Base-by-base conservation (phyloP, 2,329 filamentous ascomycete species). In the Elsinoe fawcettii region DNA sequence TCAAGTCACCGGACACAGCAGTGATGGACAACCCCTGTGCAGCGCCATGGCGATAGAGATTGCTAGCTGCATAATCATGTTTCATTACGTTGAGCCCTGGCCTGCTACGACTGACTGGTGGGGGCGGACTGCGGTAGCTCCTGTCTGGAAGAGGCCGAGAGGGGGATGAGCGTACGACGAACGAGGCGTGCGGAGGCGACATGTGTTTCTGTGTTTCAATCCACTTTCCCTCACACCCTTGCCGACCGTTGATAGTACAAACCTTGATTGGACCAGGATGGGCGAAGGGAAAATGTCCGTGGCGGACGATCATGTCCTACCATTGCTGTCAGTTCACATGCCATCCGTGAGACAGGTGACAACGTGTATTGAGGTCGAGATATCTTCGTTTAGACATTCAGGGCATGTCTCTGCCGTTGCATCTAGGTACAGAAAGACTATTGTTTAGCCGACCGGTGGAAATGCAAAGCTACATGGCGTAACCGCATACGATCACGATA, bases 191-290 rank as follows among this genome's bases (percentile, higher is more conserved):
- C 25, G 49, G 20, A 39, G 34, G 49, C 49, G 49, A 39, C 32
- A 53, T 34, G 32, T 39, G 49, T 53, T 53, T 39, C 49, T 53
- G 49, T 53, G 32, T 53, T 53, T 53, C 49, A 51, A 34, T 34
- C 46, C 23, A 53, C 49, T 30, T 30, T 30, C n/a, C n/a, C n/a
- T 23, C 5, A 11, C 32, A 39, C 18, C 32, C 32, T 53, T 53
- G 30, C 49, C 49, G 49, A 53, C 49, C 49, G 49, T 53, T 53
- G 34, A 39, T 53, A 34, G 49, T 39, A 14, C 30, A 39, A 51
- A 51, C 46, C 27, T 32, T 51, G 46, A 32, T 51, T 51, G 23
- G 46, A 51, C 25, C 25, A 34, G 46, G 25, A 25, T 34, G 25
- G n/a, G 46, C 46, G 16, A 30, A 34, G 46, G 46, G 46, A n/a